phyloP scores from a whole-genome alignment of 495 filamentous ascomycete genomes.

The Aspergillus nidulans region DNA sequence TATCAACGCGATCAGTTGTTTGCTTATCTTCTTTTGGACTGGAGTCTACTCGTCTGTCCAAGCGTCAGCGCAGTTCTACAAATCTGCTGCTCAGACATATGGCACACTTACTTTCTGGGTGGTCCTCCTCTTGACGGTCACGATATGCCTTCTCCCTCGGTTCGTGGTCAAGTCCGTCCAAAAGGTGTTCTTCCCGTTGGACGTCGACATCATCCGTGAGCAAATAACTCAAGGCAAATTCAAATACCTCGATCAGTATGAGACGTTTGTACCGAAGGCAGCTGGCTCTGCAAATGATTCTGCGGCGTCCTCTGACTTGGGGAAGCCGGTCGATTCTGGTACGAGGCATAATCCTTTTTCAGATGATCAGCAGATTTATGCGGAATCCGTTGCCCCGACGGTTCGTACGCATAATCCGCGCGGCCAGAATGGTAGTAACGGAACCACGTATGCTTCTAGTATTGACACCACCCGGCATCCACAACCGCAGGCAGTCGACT shows the following conservation, averaged over 20 bases:
- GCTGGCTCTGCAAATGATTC: conserved; percentile 39
- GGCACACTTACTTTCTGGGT: conserved; percentile 82
- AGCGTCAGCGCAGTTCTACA: conserved; percentile 67
- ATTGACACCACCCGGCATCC: conserved; percentile 42
- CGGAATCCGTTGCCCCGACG: conserved; percentile 74
- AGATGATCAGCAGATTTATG: conserved; percentile 86
- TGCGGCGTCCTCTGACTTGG: conserved; percentile 56
- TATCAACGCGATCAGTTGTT: conserved; percentile 72
- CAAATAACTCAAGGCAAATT: conserved; percentile 79
- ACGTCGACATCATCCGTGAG: conserved; percentile 95
- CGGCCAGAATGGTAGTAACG: conserved; percentile 88
- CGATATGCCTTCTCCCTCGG: conserved; percentile 77
- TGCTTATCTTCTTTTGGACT: conserved; percentile 96
- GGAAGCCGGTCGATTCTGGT: conserved; percentile 58
- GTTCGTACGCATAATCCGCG: conserved; percentile 75
- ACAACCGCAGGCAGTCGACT: conserved; percentile 54
- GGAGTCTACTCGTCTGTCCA: conserved; percentile 77
- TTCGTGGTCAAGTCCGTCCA: conserved; percentile 81
- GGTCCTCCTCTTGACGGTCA: conserved; percentile 65
- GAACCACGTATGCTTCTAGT: conserved; percentile 81
- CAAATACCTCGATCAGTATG: conserved; percentile 57
- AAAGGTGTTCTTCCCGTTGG: conserved; percentile 87
- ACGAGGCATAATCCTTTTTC: conserved; percentile 56
- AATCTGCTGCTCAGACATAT: conserved; percentile 73
- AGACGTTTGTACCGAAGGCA: conserved; percentile 38